phyloP scores from a whole-genome alignment of 208 protist genomes.

The Wallacemonas rigidus region DNA sequence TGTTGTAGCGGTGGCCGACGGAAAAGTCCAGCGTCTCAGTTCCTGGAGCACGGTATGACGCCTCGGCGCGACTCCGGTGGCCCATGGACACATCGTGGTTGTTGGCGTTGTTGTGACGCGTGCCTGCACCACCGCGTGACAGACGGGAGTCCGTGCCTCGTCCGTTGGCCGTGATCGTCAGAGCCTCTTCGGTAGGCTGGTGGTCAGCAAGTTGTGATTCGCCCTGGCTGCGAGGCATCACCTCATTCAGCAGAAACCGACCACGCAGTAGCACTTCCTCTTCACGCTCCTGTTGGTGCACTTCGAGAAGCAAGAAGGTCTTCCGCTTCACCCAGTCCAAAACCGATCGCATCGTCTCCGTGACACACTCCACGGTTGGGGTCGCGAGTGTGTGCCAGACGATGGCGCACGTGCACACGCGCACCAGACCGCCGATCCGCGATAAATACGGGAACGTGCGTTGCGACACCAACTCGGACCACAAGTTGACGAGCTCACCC shows the following conservation, averaged over 20 bases:
- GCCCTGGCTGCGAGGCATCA: slow-evolving; percentile 63
- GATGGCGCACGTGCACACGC: slow-evolving; percentile 46
- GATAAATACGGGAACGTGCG: slow-evolving; percentile 38
- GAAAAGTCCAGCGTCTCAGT: slow-evolving; percentile 37
- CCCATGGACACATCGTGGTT: slow-evolving; percentile 7
- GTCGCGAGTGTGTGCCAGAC: slow-evolving; percentile 40
- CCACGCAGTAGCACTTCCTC: slow-evolving; percentile 64
- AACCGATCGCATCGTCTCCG: slow-evolving; percentile 37
- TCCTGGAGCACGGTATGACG: slow-evolving; percentile 12
- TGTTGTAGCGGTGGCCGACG: slow-evolving; percentile 24
- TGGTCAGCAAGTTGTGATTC: slow-evolving; percentile 57
- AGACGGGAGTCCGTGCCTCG: background rate
- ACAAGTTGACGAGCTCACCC: slow-evolving; percentile 19
- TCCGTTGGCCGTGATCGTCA: slow-evolving; percentile 22
- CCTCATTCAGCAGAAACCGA: slow-evolving; percentile 64
- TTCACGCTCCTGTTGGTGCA: slow-evolving; percentile 68
- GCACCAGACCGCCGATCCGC: slow-evolving; percentile 39
- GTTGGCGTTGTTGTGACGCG: slow-evolving; percentile 10
- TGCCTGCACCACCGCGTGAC: background rate
- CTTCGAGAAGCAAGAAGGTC: slow-evolving; percentile 79
- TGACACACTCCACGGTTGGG: slow-evolving; percentile 29
- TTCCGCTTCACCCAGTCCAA: slow-evolving; percentile 71
- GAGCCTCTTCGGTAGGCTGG: slow-evolving; percentile 76
- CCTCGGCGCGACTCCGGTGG: slow-evolving; percentile 30
- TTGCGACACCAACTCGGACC: slow-evolving; percentile 28